Evolutionary conservation across 352 stramenopile species (phyloP).

Genomic region (Globisporangium camurandrum): DNA sequence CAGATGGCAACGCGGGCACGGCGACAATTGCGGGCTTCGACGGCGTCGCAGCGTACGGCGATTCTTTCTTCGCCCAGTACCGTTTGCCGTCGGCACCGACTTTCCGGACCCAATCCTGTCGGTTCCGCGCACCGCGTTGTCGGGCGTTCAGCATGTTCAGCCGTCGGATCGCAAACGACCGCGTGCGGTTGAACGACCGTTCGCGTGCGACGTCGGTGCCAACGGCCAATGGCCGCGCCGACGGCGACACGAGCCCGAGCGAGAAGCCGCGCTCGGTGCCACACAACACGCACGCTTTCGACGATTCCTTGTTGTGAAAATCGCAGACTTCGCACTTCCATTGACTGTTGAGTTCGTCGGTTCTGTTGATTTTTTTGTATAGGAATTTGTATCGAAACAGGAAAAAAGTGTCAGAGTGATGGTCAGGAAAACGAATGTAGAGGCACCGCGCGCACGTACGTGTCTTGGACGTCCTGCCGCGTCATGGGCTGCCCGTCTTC

Average conservation of each 20-base stretch:
- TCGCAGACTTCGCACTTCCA: constrained; percentile 87
- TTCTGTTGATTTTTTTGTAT: too few species aligned
- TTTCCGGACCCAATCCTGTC: constrained; percentile 79
- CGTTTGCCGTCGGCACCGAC: constrained; percentile 75
- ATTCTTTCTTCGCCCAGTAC: constrained; percentile 75
- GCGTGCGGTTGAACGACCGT: constrained; percentile 77
- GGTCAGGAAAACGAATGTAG: too few species aligned
- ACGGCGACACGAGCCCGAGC: constrained; percentile 49
- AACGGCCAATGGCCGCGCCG: constrained; percentile 22
- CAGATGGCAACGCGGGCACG: constrained; percentile 1
- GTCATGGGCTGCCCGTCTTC: constrained; percentile 84
- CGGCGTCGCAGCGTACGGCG: constrained; percentile 22
- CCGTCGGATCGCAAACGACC: constrained; percentile 80
- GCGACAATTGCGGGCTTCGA: constrained; percentile 3
- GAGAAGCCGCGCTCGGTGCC: constrained; percentile 79
- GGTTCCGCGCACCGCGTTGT: constrained; percentile 72
- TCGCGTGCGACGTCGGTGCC: constrained; percentile 36
- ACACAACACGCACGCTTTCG: constrained; percentile 70
- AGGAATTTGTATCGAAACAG: too few species aligned
- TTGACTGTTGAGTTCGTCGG: constrained; percentile 71
- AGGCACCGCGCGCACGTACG: constrained; percentile 10
- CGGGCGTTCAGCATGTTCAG: constrained; percentile 84
- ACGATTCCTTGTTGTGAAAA: constrained; percentile 83
- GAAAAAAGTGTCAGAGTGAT: too few species aligned
- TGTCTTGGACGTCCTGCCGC: constrained; percentile 80